Percentiles rank a stretch among this genome's conserved stretches.
phyloP scores from a whole-genome alignment of 257 asterid genomes.

The Solanum lycopersicoides region DNA sequence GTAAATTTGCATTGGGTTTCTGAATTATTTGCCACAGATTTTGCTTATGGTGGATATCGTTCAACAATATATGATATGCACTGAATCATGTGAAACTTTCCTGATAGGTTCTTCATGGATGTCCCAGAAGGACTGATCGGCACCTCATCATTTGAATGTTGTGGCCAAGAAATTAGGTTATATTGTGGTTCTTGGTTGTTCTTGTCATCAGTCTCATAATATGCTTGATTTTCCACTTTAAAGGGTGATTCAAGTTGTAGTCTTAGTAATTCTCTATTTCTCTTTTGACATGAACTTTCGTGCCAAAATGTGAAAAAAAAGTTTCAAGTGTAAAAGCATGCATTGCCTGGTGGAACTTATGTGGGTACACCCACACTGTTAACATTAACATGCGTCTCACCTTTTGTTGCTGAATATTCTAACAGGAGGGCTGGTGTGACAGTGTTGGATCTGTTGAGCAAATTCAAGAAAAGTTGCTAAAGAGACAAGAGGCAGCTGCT shows the following conservation, averaged over 20 bases:
- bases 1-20: background rate
- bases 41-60: background rate
- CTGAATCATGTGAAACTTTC: background rate
- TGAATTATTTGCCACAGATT: background rate
- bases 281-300: background rate
- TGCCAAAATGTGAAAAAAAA: background rate
- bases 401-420: background rate
- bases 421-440: slow-evolving; percentile 97
- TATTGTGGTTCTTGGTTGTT: background rate
- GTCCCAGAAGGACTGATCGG: background rate
- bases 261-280: background rate
- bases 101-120: background rate
- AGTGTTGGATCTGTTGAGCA: slow-evolving; percentile 91
- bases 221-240: background rate
- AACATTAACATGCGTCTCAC: background rate
- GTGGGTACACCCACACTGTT: background rate
- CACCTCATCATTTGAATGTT: background rate
- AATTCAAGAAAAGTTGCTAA: slow-evolving; percentile 82
- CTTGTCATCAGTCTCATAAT: background rate
- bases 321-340: background rate
- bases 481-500: slow-evolving; percentile 97
- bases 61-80: background rate
- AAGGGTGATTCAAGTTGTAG: background rate
- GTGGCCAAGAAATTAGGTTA: background rate
- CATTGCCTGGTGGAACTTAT: background rate